A percentile compares a stretch with the other conserved stretches of the same genome.
Evolutionary conservation across 805 yeast species (phyloP).

Genomic region (Geotrichum ghanense): DNA sequence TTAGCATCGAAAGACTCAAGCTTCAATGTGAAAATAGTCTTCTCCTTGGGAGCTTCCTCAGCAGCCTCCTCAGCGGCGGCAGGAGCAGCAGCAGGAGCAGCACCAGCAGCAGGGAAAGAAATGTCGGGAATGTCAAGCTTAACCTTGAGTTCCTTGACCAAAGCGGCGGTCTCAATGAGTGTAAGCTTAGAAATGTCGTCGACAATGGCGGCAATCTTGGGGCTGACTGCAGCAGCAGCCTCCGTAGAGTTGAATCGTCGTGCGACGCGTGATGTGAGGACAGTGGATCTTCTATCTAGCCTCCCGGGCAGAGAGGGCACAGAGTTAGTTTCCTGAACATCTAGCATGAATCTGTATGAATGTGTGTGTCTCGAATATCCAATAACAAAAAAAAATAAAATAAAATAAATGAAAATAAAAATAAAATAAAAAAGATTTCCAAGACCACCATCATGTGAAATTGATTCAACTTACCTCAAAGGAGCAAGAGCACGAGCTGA

Average conservation of each 20-base stretch:
- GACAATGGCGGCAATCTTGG: constrained; percentile 79
- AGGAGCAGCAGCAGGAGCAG: constrained; percentile 47
- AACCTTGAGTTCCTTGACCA: constrained; percentile 57
- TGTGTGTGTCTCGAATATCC: too few relatives aligned
- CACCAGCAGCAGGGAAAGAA: constrained; percentile 64
- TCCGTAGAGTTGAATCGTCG: constrained; percentile 30
- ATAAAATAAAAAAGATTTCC: too few relatives aligned
- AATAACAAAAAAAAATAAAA: too few relatives aligned
- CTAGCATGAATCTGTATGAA: neutral
- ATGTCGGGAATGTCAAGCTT: constrained; percentile 91
- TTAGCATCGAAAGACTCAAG: constrained; percentile 90
- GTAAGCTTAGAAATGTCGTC: constrained; percentile 84
- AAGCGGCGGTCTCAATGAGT: constrained; percentile 83
- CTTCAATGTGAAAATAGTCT: constrained; percentile 85
- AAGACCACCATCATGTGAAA: neutral
- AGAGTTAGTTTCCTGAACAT: too few relatives aligned
- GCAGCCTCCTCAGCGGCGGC: constrained; percentile 59
- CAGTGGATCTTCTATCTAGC: neutral
- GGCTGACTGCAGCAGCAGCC: constrained; percentile 51
- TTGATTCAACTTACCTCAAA: constrained; percentile 1
- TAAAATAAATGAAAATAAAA: too few relatives aligned
- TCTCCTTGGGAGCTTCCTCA: constrained; percentile 78
- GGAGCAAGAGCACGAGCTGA: constrained; percentile 1
- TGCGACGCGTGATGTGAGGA: neutral
- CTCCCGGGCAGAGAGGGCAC: too few relatives aligned